Percentiles rank a stretch among this genome's conserved stretches.
phyloP scores from a whole-genome alignment of 352 stramenopile species.

The Phytopythium kandeliae region DNA sequence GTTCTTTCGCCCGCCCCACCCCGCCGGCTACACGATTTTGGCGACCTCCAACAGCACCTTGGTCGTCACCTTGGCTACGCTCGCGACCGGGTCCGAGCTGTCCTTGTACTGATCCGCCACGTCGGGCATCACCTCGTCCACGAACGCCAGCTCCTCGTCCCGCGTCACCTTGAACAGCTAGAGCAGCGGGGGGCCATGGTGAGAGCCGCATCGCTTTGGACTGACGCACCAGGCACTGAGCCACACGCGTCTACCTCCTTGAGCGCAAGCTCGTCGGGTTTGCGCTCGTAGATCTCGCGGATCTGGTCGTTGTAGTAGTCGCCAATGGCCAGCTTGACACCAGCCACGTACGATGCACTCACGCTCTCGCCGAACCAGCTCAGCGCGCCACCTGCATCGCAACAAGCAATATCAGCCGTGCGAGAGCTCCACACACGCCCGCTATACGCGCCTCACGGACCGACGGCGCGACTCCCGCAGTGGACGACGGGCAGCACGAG shows the following conservation, averaged over 20 bases:
- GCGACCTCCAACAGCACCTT: constrained; percentile 53
- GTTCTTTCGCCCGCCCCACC: neutral
- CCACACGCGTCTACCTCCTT: constrained; percentile 71
- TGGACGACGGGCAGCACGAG: constrained; percentile 43
- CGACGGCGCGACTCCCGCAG: constrained; percentile 42
- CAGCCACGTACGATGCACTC: constrained; percentile 61
- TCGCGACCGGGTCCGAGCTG: constrained; percentile 32
- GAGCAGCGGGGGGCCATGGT: neutral
- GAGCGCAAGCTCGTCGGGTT: constrained; percentile 43
- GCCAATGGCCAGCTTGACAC: constrained; percentile 70
- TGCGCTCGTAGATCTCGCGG: constrained; percentile 72
- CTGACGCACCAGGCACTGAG: too few relatives aligned
- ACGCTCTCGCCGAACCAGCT: constrained; percentile 49
- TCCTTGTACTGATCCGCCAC: constrained; percentile 28
- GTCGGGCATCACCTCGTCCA: constrained; percentile 52
- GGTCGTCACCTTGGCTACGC: constrained; percentile 47
- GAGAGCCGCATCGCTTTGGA: neutral
- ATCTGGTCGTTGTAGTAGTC: constrained; percentile 90
- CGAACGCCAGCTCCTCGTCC: constrained; percentile 71
- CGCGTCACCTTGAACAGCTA: constrained; percentile 68
- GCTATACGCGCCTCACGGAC: too few relatives aligned
- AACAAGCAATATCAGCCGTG: too few relatives aligned
- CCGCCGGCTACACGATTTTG: constrained; percentile 28
- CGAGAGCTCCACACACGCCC: too few relatives aligned
- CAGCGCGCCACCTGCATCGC: constrained; percentile 26